These are phyloP conservation scores for Metrosideros polymorpha DNA, from an alignment of 441 rosid genomes.

Conservation along the genomic window DNA sequence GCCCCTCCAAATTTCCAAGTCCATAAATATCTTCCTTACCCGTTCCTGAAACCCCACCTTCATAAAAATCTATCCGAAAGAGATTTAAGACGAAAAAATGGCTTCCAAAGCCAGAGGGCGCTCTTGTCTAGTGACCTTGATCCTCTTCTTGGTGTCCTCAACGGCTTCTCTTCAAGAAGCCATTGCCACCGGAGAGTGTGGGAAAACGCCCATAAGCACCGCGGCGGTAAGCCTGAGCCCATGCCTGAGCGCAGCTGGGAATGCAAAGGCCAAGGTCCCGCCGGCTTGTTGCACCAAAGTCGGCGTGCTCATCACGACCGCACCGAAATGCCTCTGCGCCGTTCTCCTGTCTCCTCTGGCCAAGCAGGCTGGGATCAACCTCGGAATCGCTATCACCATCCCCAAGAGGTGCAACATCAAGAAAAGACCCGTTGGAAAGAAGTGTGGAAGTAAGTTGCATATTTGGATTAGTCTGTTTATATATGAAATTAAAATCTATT, in stretches of 20 bases:
- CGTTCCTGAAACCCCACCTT: background rate
- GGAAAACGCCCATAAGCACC: conserved; percentile 49
- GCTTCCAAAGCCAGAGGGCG: background rate
- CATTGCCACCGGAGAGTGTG: conserved; percentile 55
- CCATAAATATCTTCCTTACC: background rate
- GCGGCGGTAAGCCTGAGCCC: conserved; percentile 74
- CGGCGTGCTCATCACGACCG: conserved; percentile 38
- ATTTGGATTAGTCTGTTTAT: background rate
- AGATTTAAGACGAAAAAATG: background rate
- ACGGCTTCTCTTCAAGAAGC: background rate
- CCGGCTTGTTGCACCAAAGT: conserved; percentile 69
- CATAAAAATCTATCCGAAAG: background rate
- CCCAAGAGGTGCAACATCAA: conserved; percentile 80
- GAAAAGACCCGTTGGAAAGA: conserved; percentile 58
- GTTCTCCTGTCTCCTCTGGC: conserved; percentile 72
- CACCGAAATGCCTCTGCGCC: conserved; percentile 75
- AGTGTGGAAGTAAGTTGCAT: conserved; percentile 66
- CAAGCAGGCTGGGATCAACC: conserved; percentile 64
- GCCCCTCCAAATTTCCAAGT: background rate
- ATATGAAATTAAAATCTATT: background rate
- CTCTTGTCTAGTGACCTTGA: conserved; percentile 1
- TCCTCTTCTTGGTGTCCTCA: conserved; percentile 23
- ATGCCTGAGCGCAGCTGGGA: conserved; percentile 57
- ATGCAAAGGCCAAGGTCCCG: conserved; percentile 36
- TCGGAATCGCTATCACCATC: conserved; percentile 59